Evolutionary conservation across 83 land plant genomes (phyloP), one percentile per base, ranked within the genome.

Genomic region (Picea mariana): DNA sequence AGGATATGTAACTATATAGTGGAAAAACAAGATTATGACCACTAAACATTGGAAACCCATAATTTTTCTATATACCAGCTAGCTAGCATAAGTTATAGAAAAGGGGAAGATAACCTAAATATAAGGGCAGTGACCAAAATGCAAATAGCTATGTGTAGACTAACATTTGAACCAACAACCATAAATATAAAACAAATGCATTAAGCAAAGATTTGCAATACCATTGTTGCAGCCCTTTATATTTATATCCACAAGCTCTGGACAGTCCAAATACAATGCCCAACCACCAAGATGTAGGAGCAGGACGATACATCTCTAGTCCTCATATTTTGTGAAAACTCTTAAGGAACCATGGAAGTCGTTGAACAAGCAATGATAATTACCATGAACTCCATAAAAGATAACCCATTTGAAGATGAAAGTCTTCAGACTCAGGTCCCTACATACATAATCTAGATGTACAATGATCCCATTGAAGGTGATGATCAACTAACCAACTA

Each of bases 171-270:
- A 47, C 24, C 49, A 47, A 27, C 44, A 71, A 71, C 40, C 42
- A 2, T 75, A n/a, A 75, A 47, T 44, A 47, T 40, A 68, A 40
- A 31, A 18, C 18, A 38, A 3, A 38, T 18, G 18, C n/a, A 40
- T 40, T 0, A 38, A 49, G 16, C 6, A 73, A n/a, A 9, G 4
- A 21, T n/a, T 75, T 13, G 13, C 77, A 44, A 38, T 67, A 93
- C 95, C 95, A 83, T 90, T 93, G 67, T 23, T 84, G 79, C 93
- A 93, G 1, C 86, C 86, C 64, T 84, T 93, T 60, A 93, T 66
- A 80, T 93, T 93, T 61, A 93, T 84, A 73, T 93, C 95, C 84
- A 71, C 83, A 47, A 93, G 95, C 75, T 88, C 86, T 64, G 93
- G 95, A 62, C 95, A 93, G 80, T 87, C 89, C 67, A 93, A 61